Evolutionary conservation across 805 yeast genomes (phyloP), one percentile per base, ranked within the genome.

Genomic region (Lipomyces oligophaga): DNA sequence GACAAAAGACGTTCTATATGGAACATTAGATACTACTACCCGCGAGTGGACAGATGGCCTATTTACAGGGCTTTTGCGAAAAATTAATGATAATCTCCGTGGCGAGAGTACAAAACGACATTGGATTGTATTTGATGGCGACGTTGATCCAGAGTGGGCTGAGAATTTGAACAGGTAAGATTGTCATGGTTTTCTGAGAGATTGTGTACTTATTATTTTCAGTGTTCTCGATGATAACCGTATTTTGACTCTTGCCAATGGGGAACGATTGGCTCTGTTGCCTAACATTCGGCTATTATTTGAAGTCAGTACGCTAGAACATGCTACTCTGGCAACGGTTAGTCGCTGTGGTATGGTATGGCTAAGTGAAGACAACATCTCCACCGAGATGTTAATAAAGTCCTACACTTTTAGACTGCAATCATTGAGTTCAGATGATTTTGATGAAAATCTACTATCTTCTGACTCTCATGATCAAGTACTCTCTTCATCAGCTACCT

Each of bases 21-120:
- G 97, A 1, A 57, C 65, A 2, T 63, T 89, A 28, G 95, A 89
- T 55, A 64, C 74, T 1, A 73, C 85, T 0, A 88, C 97, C 0
- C 68, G 95, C 25, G 97, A 90, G 43, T 90, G 97, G 97, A 76
- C 75, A 1, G 97, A 90, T 65, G 97, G 97, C 4, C 60, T 89
- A 7, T 74, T 89, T 41, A 85, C 95, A 0, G 63, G 77, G 7
- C 72, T 82, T 5, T 58, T 90, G 34, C 69, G 97, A 52, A 71
- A 69, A 41, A 73, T 83, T 0, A 62, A 61, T 22, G 75, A 72
- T 2, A 80, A 80, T 51, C 55, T 75, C 13, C 67, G 83, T 35
- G 87, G 86, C 0, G 89, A 83, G 51, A 53, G 67, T 1, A 27
- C 45, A 1, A 78, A 75, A 48, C 63, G 72, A 2, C 72, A 80